Conservation (phyloP, 441 rosid genomes). For the Omphalea diandra region DNA sequence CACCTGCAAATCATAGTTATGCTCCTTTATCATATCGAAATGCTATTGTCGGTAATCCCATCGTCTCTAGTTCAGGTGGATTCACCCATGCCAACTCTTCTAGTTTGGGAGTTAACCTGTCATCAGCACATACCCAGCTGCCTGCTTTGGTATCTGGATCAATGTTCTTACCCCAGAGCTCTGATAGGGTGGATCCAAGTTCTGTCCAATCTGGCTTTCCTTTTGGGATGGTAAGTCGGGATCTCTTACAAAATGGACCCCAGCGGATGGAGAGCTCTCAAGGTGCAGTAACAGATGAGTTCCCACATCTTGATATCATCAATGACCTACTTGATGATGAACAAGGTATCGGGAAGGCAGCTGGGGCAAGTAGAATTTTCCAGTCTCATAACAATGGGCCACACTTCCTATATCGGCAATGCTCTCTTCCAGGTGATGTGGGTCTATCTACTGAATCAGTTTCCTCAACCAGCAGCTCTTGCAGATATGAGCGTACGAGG, state of each 20-base stretch:
- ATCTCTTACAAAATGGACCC: constrained; percentile 45
- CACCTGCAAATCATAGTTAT: constrained; percentile 48
- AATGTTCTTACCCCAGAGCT: constrained; percentile 40
- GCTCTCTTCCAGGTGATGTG: constrained; percentile 48
- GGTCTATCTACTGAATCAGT: constrained; percentile 48
- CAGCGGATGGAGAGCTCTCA: constrained; percentile 65
- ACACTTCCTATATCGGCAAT: constrained; percentile 48
- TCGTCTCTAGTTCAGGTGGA: constrained; percentile 54
- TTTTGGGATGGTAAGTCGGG: constrained; percentile 43
- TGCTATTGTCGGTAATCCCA: constrained; percentile 72
- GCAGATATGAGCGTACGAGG: constrained; percentile 61
- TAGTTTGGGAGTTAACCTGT: constrained; percentile 45
- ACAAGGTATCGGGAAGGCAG: constrained; percentile 44
- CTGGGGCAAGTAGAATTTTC: constrained; percentile 33
- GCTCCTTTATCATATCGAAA: constrained; percentile 77
- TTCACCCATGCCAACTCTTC: constrained; percentile 48
- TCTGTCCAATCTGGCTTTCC: constrained; percentile 55
- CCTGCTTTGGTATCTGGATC: constrained; percentile 47
- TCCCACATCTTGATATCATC: constrained; percentile 92
- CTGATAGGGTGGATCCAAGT: constrained; percentile 44
- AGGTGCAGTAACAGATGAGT: constrained; percentile 65
- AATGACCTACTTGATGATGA: constrained; percentile 92
- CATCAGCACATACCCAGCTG: constrained; percentile 44
- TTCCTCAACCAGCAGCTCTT: constrained; percentile 40
- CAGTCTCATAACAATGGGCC: constrained; percentile 41